These are phyloP conservation scores for Sisymbrium altissimum DNA, from an alignment of 345 rosid genomes.

Conservation along the genomic window DNA sequence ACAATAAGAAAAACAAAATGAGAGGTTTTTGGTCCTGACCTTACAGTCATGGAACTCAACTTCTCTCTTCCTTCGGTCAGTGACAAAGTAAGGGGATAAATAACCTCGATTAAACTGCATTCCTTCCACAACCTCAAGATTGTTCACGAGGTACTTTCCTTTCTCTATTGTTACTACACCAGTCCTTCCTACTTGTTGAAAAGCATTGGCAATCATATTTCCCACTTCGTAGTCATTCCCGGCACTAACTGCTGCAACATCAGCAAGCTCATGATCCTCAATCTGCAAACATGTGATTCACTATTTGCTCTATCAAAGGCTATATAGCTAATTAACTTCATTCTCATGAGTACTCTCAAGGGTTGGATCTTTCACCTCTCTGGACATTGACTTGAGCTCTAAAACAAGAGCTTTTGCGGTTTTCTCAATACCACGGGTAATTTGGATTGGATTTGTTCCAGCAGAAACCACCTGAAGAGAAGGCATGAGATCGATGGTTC, in stretches of 20 bases:
- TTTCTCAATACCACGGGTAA: constrained; percentile 82
- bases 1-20: neutral
- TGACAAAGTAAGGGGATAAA: constrained; percentile 79
- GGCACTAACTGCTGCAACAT: constrained; percentile 90
- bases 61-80: constrained; percentile 59
- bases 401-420: constrained; percentile 72
- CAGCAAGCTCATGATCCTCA: constrained; percentile 71
- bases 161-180: constrained; percentile 78
- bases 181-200: constrained; percentile 61
- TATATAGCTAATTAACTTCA: neutral
- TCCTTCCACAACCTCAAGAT: constrained; percentile 71
- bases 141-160: constrained; percentile 54
- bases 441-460: constrained; percentile 77
- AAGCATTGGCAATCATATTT: constrained; percentile 67
- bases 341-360: neutral
- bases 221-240: constrained; percentile 78
- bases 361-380: constrained; percentile 51
- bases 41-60: constrained; percentile 76
- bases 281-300: constrained; percentile 47
- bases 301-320: neutral
- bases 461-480: constrained; percentile 71
- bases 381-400: constrained; percentile 81
- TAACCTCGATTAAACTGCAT: constrained; percentile 92
- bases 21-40: constrained; percentile 39
- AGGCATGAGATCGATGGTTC: neutral